phyloP scores from a whole-genome alignment of 1,284 basidiomycete species.

The Leccinum fallax region DNA sequence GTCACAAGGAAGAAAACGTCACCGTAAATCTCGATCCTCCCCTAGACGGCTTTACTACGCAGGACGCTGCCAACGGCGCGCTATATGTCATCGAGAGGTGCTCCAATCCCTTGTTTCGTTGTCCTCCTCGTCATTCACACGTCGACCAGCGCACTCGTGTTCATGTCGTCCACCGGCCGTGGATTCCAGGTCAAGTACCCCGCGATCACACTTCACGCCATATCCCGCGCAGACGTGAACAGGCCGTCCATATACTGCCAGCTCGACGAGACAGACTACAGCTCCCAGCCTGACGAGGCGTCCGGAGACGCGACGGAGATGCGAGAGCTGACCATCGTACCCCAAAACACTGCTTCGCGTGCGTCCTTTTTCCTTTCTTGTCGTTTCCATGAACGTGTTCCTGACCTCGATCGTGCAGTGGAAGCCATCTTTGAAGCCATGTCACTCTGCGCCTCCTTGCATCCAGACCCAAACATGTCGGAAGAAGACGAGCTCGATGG shows the following conservation, averaged over 20 bases:
- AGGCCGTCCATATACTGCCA: conserved; percentile 87
- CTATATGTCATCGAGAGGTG: conserved; percentile 86
- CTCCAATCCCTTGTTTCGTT: conserved; percentile 9
- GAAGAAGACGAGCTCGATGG: conserved; percentile 62
- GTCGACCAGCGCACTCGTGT: conserved; percentile 67
- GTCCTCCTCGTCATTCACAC: conserved; percentile 31
- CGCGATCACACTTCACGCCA: conserved; percentile 85
- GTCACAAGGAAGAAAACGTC: conserved; percentile 72
- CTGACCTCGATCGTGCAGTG: conserved; percentile 49
- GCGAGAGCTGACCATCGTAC: conserved; percentile 77
- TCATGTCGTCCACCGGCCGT: conserved; percentile 65
- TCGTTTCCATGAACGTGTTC: conserved; percentile 10
- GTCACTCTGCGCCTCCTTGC: conserved; percentile 87
- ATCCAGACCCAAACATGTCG: conserved; percentile 71
- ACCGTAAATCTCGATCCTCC: conserved; percentile 68
- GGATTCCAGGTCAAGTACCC: conserved; percentile 86
- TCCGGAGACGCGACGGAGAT: conserved; percentile 51
- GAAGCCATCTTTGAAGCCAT: conserved; percentile 88
- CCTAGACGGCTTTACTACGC: conserved; percentile 53
- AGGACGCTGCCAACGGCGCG: conserved; percentile 58
- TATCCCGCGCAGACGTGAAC: conserved; percentile 63
- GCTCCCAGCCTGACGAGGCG: conserved; percentile 31
- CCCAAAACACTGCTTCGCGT: conserved; percentile 62
- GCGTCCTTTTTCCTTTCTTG: conserved; percentile 33
- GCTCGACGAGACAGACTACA: conserved; percentile 62